Evolutionary conservation across 208 protist species (phyloP), one percentile per base, ranked within the genome.

Genomic region (Leishmania aethiopica): DNA sequence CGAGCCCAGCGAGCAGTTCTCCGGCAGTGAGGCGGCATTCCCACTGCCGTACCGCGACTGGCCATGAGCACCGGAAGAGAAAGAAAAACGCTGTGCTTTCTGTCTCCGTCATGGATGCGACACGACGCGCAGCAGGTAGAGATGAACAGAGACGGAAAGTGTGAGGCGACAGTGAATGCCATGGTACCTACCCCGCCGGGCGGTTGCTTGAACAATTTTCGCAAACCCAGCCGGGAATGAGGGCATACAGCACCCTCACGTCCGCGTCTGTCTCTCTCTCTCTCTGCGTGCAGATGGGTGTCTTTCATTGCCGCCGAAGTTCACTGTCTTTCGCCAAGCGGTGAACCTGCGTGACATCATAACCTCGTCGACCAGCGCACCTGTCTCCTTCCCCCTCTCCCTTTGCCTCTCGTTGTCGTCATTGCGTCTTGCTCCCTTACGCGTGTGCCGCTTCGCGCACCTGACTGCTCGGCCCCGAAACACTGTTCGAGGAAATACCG

Each of bases 41-140:
- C 92, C 92, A 8, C 73, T 82, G 15, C 92, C 92, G 13, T 94
- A 94, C 80, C 80, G 89, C 5, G 90, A 94, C 84, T 95, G 92
- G 90, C 90, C 90, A 51, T 95, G 80, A 74, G 28, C 42, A 25
- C 11, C 28, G 28, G 5, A 37, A 17, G 15, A 17, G 4, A 25
- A 32, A 42, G 32, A 22, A 49, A 49, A 75, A n/a, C 2, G 42
- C 69, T 37, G 28, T 7, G 28, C 45, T 37, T 75, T 22, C n/a
- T 13, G 28, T 45, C 7, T 19, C 10, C 70, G 28, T 37, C 32
- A 40, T 2, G 4, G 19, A 47, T 10, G 37, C 37, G 37, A 71
- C 66, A n/a, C 3, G 1, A n/a, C 6, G 0, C 19, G 66, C 13
- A 28, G 66, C 35, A 45, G 2, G 25, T 4, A 71, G 15, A 47